phyloP scores from a whole-genome alignment of 306 rosid species.

The Purshia tridentata region DNA sequence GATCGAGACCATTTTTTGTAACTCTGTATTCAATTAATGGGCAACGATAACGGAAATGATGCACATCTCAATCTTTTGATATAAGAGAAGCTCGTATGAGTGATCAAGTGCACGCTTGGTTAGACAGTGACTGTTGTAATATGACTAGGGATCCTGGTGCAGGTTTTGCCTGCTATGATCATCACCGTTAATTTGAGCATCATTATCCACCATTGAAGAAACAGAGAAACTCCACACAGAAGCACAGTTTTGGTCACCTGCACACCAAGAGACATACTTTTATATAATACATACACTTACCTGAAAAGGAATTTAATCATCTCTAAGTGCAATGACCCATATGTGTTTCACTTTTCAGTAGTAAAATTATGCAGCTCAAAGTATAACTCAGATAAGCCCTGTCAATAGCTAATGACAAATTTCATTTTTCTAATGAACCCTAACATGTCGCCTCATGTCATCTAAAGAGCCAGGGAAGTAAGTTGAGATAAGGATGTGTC shows the following conservation, averaged over 20 bases:
- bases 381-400: background rate
- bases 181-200: constrained; percentile 20
- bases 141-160: constrained; percentile 24
- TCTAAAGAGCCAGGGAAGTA: background rate
- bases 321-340: background rate
- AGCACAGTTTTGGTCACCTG: constrained; percentile 78
- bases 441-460: background rate
- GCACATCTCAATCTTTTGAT: background rate
- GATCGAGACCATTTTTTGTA: background rate
- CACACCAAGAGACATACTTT: constrained; percentile 18
- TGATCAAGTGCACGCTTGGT: background rate
- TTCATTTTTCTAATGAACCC: background rate
- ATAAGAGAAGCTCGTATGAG: background rate
- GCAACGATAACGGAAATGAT: constrained; percentile 2
- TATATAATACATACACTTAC: background rate
- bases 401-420: background rate
- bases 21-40: background rate
- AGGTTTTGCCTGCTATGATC: constrained; percentile 30
- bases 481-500: background rate
- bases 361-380: background rate
- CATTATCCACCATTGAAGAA: constrained; percentile 40
- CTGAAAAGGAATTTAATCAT: background rate
- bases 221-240: constrained; percentile 79
- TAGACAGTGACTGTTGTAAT: background rate
- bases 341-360: background rate